Conservation (phyloP, 306 rosid genomes). For the Rosa persica region DNA sequence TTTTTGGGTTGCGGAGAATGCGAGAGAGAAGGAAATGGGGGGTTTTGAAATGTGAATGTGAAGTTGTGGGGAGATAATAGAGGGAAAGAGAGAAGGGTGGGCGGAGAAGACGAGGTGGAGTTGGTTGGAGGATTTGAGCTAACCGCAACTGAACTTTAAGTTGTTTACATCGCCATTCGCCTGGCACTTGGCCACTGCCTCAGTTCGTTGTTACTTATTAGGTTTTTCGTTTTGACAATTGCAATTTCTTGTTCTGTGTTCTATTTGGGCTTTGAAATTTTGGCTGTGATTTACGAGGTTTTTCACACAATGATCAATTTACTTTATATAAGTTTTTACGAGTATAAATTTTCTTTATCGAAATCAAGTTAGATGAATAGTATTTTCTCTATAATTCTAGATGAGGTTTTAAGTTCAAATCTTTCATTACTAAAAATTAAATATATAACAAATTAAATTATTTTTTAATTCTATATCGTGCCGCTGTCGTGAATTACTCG, state of each 20-base stretch:
- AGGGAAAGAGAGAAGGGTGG: background rate
- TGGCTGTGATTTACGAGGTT: too few species aligned
- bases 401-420: too few species aligned
- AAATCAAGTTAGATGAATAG: too few species aligned
- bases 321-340: too few species aligned
- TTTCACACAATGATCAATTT: too few species aligned
- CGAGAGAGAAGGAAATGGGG: background rate
- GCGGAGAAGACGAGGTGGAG: conserved; percentile 62
- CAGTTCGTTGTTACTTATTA: background rate
- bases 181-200: background rate
- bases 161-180: conserved; percentile 46
- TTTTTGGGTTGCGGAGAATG: conserved; percentile 10
- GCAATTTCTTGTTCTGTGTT: background rate
- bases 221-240: background rate
- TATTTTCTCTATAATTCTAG: too few species aligned
- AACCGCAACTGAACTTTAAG: conserved; percentile 18
- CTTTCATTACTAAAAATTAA: too few species aligned
- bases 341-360: too few species aligned
- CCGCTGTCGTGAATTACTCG: too few species aligned
- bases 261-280: too few species aligned
- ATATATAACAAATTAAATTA: too few species aligned
- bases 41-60: background rate
- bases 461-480: too few species aligned
- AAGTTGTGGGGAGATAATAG: background rate
- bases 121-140: conserved; percentile 38